These are phyloP conservation scores for Suillus spraguei DNA, from an alignment of 768 basidiomycete genomes.

Conservation along the genomic window DNA sequence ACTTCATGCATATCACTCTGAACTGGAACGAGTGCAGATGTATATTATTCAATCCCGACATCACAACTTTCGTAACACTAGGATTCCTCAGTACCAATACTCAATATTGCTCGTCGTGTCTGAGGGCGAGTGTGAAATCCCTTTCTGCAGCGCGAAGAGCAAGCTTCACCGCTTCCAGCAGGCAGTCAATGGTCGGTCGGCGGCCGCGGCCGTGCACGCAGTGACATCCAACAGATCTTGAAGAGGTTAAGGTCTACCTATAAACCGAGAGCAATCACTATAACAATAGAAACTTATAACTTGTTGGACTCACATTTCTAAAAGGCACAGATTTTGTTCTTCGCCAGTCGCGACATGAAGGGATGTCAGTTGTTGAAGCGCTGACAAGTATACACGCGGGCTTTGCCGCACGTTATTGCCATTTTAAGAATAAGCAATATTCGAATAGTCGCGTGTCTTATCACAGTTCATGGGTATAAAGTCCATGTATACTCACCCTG, in stretches of 20 bases:
- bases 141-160: neutral
- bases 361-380: too few species aligned
- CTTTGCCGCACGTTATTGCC: neutral
- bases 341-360: too few species aligned
- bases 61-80: neutral
- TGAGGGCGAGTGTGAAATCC: neutral
- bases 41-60: neutral
- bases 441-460: neutral
- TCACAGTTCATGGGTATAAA: neutral
- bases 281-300: too few species aligned
- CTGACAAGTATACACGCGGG: too few species aligned
- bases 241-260: constrained; percentile 36
- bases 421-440: too few species aligned
- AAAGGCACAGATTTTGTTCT: neutral
- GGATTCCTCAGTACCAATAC: too few species aligned
- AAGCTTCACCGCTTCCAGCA: constrained; percentile 49
- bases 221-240: too few species aligned
- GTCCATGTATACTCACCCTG: neutral
- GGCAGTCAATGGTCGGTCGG: constrained; percentile 43
- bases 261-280: neutral
- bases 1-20: too few species aligned
- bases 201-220: too few species aligned
- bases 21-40: too few species aligned
- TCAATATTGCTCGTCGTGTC: too few species aligned
- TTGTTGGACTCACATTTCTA: neutral